Percentiles rank a stretch among this genome's conserved stretches.
These are phyloP conservation scores for Cordia subcordata DNA, from an alignment of 257 asterid species.

Conservation along the genomic window DNA sequence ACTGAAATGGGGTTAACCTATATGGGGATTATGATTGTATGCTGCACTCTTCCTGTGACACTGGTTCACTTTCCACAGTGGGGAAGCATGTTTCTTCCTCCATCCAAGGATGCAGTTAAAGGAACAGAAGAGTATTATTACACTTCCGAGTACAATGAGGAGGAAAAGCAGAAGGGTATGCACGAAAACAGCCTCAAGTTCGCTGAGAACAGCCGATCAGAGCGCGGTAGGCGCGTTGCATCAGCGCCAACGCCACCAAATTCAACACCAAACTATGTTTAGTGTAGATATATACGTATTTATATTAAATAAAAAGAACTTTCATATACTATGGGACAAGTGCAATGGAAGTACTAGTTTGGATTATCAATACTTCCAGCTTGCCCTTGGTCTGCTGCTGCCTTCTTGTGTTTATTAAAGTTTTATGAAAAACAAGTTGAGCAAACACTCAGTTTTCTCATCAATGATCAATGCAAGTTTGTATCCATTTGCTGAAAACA, in stretches of 20 bases:
- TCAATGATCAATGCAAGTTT: not conserved
- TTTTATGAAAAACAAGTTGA: too few species aligned
- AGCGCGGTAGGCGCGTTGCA: slow-evolving; percentile 49
- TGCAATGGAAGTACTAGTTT: not conserved
- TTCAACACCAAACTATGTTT: slow-evolving; percentile 29
- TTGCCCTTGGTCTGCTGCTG: too few species aligned
- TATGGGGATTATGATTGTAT: slow-evolving; percentile 51
- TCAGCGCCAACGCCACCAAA: slow-evolving; percentile 31
- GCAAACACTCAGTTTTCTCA: not conserved
- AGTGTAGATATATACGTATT: slow-evolving; percentile 2
- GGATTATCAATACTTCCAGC: not conserved
- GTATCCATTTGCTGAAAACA: not conserved
- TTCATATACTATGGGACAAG: too few species aligned
- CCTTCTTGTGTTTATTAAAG: too few species aligned
- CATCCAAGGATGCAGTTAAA: slow-evolving; percentile 21
- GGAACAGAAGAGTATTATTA: slow-evolving; percentile 38
- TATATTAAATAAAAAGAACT: too few species aligned
- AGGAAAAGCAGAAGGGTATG: slow-evolving; percentile 41
- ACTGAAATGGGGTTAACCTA: slow-evolving; percentile 31
- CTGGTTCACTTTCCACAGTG: slow-evolving; percentile 46
- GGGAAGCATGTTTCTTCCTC: slow-evolving; percentile 46
- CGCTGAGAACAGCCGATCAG: slow-evolving; percentile 54
- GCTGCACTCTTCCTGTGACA: slow-evolving; percentile 38
- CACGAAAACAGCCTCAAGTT: slow-evolving; percentile 49
- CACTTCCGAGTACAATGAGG: slow-evolving; percentile 24